A percentile compares a stretch with the other conserved stretches of the same genome.
These are phyloP conservation scores for Basidiobolus meristosporus DNA, from an alignment of 371 early-diverging fungal genomes.

Conservation along the genomic window DNA sequence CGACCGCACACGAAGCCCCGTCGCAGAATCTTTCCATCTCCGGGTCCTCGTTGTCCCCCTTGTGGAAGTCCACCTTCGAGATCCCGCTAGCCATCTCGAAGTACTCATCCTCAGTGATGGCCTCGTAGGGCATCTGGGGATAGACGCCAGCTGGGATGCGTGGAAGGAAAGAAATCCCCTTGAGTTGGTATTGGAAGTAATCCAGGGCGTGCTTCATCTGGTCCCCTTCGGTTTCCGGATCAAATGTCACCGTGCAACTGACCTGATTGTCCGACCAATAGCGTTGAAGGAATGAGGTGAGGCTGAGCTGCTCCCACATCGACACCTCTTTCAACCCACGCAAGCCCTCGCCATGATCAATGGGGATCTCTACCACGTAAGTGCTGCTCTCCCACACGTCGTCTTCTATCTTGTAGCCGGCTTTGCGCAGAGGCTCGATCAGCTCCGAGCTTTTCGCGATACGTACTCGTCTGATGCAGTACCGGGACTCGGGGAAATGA, in stretches of 20 bases:
- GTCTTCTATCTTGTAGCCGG: slow-evolving; percentile 9
- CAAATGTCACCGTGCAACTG: slow-evolving; percentile 15
- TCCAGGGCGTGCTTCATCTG: slow-evolving; percentile 9
- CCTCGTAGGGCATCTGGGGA: slow-evolving; percentile 17
- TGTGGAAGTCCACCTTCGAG: slow-evolving; percentile 1
- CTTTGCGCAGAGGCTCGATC: slow-evolving; percentile 4
- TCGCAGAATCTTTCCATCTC: slow-evolving; percentile 8
- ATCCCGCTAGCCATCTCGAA: slow-evolving; percentile 3
- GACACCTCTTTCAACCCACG: slow-evolving; percentile 8
- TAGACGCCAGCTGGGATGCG: slow-evolving; percentile 11
- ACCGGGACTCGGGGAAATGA: slow-evolving; percentile 17
- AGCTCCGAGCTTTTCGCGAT: slow-evolving; percentile 8
- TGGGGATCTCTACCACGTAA: slow-evolving; percentile 13
- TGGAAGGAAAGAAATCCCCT: slow-evolving; percentile 16
- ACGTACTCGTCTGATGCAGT: slow-evolving; percentile 16
- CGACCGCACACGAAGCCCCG: slow-evolving; percentile 2
- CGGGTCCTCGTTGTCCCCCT: slow-evolving; percentile 4
- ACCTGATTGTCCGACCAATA: slow-evolving; percentile 19
- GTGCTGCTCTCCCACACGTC: slow-evolving; percentile 9
- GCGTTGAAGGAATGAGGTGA: slow-evolving; percentile 13
- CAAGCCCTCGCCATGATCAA: slow-evolving; percentile 14
- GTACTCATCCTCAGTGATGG: slow-evolving; percentile 9
- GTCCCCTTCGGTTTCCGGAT: slow-evolving; percentile 8
- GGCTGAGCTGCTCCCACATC: slow-evolving; percentile 18
- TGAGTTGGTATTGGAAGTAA: slow-evolving; percentile 17